Evolutionary conservation across 1,284 basidiomycete genomes (phyloP).

Genomic region (Irpex sp.): DNA sequence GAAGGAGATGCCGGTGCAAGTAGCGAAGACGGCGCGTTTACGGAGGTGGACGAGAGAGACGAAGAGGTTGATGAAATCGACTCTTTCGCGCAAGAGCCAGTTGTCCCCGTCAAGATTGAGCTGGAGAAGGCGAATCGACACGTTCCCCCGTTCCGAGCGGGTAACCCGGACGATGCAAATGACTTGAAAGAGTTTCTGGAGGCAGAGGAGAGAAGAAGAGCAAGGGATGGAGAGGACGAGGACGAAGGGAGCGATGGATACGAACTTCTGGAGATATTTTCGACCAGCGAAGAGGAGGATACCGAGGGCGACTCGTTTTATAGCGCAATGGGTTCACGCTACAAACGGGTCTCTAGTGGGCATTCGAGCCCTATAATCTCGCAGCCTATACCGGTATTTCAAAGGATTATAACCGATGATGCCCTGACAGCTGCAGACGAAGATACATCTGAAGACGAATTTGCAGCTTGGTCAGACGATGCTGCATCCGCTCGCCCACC

Average conservation of each 20-base stretch:
- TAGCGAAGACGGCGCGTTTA: slow-evolving; percentile 23
- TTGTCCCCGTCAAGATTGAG: slow-evolving; percentile 27
- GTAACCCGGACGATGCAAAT: slow-evolving; percentile 46
- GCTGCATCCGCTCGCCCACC: slow-evolving; percentile 22
- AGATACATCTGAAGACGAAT: slow-evolving; percentile 39
- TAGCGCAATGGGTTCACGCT: not conserved
- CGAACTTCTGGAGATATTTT: slow-evolving; percentile 11
- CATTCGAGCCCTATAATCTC: not conserved
- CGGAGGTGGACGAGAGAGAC: slow-evolving; percentile 22
- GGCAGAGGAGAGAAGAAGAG: slow-evolving; percentile 48
- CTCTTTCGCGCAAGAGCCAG: slow-evolving; percentile 26
- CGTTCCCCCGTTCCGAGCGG: slow-evolving; percentile 38
- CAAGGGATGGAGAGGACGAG: slow-evolving; percentile 37
- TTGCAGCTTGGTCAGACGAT: slow-evolving; percentile 37
- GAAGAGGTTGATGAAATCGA: slow-evolving; percentile 38
- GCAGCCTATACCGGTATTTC: not conserved
- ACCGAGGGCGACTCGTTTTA: not conserved
- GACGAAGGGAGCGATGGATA: slow-evolving; percentile 12
- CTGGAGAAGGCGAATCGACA: slow-evolving; percentile 27
- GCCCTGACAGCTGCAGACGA: slow-evolving; percentile 13
- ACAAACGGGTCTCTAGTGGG: not conserved
- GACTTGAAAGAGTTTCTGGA: slow-evolving; percentile 63
- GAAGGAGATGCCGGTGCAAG: slow-evolving; percentile 21
- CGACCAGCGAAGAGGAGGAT: slow-evolving; percentile 10
- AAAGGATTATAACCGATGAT: not conserved